These are phyloP conservation scores for Serendipita vermifera DNA, from an alignment of 768 basidiomycete genomes.

Conservation along the genomic window DNA sequence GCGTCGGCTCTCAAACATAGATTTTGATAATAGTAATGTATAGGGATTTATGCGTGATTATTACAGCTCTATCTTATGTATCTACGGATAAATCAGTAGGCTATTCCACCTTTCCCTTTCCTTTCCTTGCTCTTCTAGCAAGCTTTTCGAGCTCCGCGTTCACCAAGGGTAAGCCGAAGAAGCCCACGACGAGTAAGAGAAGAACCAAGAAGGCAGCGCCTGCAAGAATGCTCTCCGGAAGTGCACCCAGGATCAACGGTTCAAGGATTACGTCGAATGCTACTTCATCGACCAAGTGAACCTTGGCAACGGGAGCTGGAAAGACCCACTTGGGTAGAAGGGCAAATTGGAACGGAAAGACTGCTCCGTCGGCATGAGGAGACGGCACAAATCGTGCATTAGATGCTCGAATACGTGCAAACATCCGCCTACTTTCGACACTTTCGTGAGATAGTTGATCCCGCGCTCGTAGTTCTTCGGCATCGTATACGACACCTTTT, in stretches of 20 bases:
- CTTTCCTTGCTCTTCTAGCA: background rate
- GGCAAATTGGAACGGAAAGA: background rate
- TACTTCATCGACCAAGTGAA: background rate
- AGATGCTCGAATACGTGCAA: background rate
- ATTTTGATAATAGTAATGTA: background rate
- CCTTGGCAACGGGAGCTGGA: background rate
- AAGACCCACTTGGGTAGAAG: background rate
- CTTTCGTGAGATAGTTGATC: background rate
- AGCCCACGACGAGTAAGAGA: background rate
- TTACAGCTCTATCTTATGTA: no score
- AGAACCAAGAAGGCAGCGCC: background rate
- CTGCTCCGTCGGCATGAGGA: background rate
- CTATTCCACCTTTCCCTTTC: constrained; percentile 2
- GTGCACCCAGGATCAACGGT: background rate
- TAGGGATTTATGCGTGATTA: no score
- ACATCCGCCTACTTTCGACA: background rate
- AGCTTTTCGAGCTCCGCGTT: background rate
- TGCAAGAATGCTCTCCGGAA: background rate
- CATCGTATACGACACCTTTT: background rate
- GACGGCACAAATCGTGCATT: background rate
- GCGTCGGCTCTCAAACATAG: constrained; percentile 31
- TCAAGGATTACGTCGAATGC: constrained; percentile 1
- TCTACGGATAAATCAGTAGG: background rate
- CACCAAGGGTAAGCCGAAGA: background rate
- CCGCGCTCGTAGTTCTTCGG: background rate